Percentiles rank a stretch among this genome's conserved stretches.
phyloP scores from a whole-genome alignment of 148 eudicot genomes.

The Cornus florida region DNA sequence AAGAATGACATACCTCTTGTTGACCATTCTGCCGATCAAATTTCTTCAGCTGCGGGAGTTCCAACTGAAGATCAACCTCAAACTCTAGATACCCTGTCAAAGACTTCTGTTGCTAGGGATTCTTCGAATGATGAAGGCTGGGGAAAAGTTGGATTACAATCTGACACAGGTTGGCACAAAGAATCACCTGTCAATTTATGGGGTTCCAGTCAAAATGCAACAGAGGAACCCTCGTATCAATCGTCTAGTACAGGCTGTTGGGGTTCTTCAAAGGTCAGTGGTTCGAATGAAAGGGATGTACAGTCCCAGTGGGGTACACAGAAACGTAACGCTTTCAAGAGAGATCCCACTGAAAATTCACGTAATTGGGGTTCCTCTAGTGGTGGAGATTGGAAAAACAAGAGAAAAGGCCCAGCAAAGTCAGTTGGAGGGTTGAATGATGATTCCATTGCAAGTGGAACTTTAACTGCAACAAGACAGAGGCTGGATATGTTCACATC shows the following conservation, averaged over 20 bases:
- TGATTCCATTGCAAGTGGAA: slow-evolving; percentile 21
- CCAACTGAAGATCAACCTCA: background rate
- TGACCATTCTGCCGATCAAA: background rate
- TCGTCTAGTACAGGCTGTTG: background rate
- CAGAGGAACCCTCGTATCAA: no score
- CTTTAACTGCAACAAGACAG: slow-evolving; percentile 58
- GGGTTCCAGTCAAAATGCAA: no score
- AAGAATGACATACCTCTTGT: background rate
- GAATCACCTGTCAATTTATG: no score
- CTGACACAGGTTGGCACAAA: no score
- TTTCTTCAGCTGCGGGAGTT: background rate
- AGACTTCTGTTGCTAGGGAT: background rate
- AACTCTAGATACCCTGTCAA: background rate
- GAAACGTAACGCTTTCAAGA: slow-evolving; percentile 11
- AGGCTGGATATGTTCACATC: slow-evolving; percentile 64
- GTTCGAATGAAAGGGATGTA: background rate
- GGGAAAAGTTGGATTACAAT: background rate
- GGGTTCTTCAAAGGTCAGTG: slow-evolving; percentile 8
- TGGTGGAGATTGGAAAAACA: slow-evolving; percentile 63
- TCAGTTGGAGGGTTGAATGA: slow-evolving; percentile 37
- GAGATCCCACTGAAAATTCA: slow-evolving; percentile 20
- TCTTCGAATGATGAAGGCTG: slow-evolving; percentile 3
- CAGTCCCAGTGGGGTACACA: slow-evolving; percentile 26
- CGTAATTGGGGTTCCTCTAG: slow-evolving; percentile 69
- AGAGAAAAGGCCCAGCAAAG: slow-evolving; percentile 42